These are phyloP conservation scores for Adansonia grandidieri DNA, from an alignment of 441 rosid genomes.

Conservation along the genomic window DNA sequence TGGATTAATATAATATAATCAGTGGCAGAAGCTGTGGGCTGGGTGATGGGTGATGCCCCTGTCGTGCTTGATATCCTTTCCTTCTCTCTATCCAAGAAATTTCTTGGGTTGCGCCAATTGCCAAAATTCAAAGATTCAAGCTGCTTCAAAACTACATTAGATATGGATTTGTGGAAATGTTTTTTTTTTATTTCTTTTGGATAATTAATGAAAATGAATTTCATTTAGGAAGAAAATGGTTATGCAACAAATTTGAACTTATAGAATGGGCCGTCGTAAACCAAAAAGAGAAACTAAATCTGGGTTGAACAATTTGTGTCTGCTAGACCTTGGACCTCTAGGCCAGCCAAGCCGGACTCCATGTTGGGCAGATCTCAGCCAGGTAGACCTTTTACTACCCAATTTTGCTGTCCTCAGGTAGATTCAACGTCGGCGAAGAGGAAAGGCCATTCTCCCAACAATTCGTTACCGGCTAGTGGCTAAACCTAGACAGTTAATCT, in stretches of 20 bases:
- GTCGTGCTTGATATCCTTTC: neutral
- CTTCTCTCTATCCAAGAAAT: constrained; percentile 29
- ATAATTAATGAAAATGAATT: too few relatives aligned
- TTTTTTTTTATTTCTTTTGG: too few relatives aligned
- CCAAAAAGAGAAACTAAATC: neutral
- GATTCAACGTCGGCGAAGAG: neutral
- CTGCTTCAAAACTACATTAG: neutral
- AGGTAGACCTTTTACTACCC: neutral
- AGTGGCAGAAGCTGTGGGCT: constrained; percentile 7
- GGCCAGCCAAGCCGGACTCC: neutral
- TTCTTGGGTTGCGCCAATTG: neutral
- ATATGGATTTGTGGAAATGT: too few relatives aligned
- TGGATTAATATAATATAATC: neutral
- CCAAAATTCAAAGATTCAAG: constrained; percentile 13
- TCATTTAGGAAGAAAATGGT: too few relatives aligned
- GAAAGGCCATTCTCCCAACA: neutral
- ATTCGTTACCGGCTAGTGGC: neutral
- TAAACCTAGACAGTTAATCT: too few relatives aligned
- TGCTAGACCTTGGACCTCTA: neutral
- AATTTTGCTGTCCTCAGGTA: neutral
- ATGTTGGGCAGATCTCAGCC: neutral
- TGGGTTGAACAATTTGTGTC: neutral
- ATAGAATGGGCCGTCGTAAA: neutral
- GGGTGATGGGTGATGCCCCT: neutral
- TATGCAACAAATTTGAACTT: neutral